Conservation (phyloP, 2,329 filamentous ascomycete genomes). For the Annulohypoxylon truncatum region DNA sequence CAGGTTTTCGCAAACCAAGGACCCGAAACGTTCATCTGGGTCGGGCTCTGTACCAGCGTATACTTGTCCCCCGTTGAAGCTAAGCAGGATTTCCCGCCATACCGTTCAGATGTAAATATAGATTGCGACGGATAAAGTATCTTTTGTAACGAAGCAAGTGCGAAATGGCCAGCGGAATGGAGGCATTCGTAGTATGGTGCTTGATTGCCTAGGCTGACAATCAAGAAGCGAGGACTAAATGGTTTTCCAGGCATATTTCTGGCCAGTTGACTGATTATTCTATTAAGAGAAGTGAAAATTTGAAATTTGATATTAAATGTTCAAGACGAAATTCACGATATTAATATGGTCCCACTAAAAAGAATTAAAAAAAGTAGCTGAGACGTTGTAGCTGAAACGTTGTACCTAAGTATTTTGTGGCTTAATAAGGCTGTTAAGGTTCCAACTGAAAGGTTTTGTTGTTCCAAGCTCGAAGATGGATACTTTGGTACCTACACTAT, state of each 20-base stretch:
- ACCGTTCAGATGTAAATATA: slow-evolving; percentile 58
- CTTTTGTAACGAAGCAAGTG: slow-evolving; percentile 71
- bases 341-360: background rate
- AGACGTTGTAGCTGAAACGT: background rate
- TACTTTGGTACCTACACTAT: background rate
- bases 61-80: slow-evolving; percentile 63
- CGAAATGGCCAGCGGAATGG: slow-evolving; percentile 87
- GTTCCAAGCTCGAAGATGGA: no score
- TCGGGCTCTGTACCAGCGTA: slow-evolving; percentile 79
- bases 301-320: background rate
- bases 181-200: slow-evolving; percentile 79
- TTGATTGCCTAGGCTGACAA: slow-evolving; percentile 91
- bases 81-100: slow-evolving; percentile 63
- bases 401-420: background rate
- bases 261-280: no score
- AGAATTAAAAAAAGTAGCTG: background rate
- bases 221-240: slow-evolving; percentile 69
- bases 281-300: no score
- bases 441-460: slow-evolving; percentile 1
- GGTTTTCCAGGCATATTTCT: slow-evolving; percentile 28
- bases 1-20: slow-evolving; percentile 75
- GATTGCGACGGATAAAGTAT: slow-evolving; percentile 60
- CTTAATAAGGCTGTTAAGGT: background rate
- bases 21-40: slow-evolving; percentile 88
- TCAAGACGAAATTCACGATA: background rate